Evolutionary conservation across 2,329 filamentous ascomycete species (phyloP).

Genomic region (Lojkania enalia): DNA sequence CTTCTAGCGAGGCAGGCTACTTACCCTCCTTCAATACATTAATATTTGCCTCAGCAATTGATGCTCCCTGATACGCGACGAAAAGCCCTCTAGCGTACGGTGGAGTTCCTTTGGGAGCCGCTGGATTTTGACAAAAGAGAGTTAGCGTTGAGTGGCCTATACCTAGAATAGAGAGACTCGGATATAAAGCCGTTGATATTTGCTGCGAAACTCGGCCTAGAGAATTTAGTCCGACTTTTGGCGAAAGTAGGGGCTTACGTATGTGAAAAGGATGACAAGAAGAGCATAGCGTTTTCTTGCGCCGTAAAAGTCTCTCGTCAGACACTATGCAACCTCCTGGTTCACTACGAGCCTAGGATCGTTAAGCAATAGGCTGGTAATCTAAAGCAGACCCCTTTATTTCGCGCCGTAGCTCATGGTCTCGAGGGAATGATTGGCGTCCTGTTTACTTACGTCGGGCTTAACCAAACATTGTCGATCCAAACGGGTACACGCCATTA

Average conservation of each 20-base stretch:
- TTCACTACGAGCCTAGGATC: too few relatives aligned
- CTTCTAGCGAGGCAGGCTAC: too few relatives aligned
- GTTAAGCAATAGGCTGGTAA: too few relatives aligned
- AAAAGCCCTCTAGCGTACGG: background rate
- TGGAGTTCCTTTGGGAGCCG: background rate
- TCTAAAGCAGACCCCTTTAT: too few relatives aligned
- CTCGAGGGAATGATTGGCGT: too few relatives aligned
- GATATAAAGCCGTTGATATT: background rate
- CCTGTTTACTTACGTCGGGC: too few relatives aligned
- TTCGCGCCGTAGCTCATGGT: too few relatives aligned
- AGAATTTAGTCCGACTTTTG: background rate
- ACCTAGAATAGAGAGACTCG: too few relatives aligned
- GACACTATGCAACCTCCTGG: too few relatives aligned
- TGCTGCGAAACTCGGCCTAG: background rate
- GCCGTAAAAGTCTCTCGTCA: too few relatives aligned
- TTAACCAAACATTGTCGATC: background rate
- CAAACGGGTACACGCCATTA: background rate
- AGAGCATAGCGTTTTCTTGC: background rate
- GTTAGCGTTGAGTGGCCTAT: background rate
- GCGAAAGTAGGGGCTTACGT: background rate
- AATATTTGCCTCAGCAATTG: too few relatives aligned
- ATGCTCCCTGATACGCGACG: background rate
- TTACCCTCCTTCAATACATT: too few relatives aligned
- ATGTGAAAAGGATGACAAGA: background rate
- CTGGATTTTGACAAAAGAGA: background rate